Base-by-base conservation (phyloP, 805 yeast genomes). In the Saccharomycopsis capsularis region DNA sequence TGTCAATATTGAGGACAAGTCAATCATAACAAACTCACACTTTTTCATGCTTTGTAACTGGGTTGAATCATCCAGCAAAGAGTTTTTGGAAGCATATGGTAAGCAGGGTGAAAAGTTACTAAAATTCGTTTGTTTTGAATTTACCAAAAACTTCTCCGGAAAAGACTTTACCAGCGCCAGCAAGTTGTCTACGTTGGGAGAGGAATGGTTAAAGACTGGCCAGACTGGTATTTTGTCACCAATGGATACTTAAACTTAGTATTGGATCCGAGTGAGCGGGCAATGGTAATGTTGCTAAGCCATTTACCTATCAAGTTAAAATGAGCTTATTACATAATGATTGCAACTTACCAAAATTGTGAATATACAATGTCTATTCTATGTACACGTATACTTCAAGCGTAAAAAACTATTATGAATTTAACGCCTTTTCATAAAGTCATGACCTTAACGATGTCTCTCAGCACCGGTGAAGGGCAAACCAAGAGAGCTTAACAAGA, bases 11-110 rank as follows among this genome's bases (percentile, higher is more conserved):
- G n/a, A n/a, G n/a, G 74, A 79, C 1, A 30, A 59, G 2, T 67
- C 68, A 0, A 61, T 75, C 13, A 59, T 89, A 11, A 68, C 78
- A 0, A 82, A 86, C 55, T 75, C 83, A 1, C 95, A 90, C 61
- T 90, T 73, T 60, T 70, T 79, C 0, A 76, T 83, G 1, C 73
- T 81, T 3, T 82, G 87, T 2, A 77, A 84, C 30, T 90, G 97
- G 97, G 88, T 97, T 95, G 98, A 93, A 56, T 79, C 89, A 3
- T 72, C 83, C 43, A 90, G 85, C 0, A 53, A 57, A 6, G 70
- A 78, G 38, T 76, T 91, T 48, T 46, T 72, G 5, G 59, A 60
- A 7, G 73, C 71, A 1, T 91, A 80, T 62, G 89, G 90, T 0
- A 63, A 55, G 3, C 98, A 91, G 66, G 93, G 78, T 2, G 48